Evolutionary conservation across 768 basidiomycete genomes (phyloP), one percentile per base, ranked within the genome.

Genomic region (Termitomyces sp.): DNA sequence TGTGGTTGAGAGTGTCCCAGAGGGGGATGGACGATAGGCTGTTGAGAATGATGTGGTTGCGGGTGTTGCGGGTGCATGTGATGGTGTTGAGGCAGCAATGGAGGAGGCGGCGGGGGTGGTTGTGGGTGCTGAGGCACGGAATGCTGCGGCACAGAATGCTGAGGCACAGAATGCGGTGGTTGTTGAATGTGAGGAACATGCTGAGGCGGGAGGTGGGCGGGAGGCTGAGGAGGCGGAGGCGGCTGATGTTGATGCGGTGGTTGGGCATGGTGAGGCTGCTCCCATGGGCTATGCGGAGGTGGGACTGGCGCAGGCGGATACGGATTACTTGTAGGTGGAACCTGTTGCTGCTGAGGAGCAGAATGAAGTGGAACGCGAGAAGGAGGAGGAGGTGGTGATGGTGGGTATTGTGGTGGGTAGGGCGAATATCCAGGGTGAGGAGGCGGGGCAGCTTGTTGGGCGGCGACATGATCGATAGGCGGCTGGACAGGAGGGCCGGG

Each of bases 231-330:
- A 47, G 59, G 63, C 21, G 50, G 57, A 30, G 67, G 59, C 21
- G 63, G 61, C 34, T 63, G 66, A 10, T 61, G 65, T 11, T 59
- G 67, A 54, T 63, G 64, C 34, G 67, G 68, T 37, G 66, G 64
- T 58, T 61, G 60, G 3, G 60, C 64, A 11, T 69, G 68, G 40
- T 71, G 70, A 14, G 63, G 67, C 52, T 68, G 73, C 16, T 71
- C 68, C 76, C 77, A 78, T 27, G 71, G 67, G 7, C 69, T 69
- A 60, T 78, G 76, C 32, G 70, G 70, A 34, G 73, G 72, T 28
- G 77, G 72, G 5, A 75, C 70, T 21, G 74, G 70, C 1, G 77
- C 73, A 43, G 77, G 72, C n/a, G 78, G 78, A 56, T 79, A 79
- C 9, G 78, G 73, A 57, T 76, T 76, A 27, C 68, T 66, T 59